These are phyloP conservation scores for Claviceps spartinae DNA, from an alignment of 2,329 filamentous ascomycete genomes.

Conservation along the genomic window DNA sequence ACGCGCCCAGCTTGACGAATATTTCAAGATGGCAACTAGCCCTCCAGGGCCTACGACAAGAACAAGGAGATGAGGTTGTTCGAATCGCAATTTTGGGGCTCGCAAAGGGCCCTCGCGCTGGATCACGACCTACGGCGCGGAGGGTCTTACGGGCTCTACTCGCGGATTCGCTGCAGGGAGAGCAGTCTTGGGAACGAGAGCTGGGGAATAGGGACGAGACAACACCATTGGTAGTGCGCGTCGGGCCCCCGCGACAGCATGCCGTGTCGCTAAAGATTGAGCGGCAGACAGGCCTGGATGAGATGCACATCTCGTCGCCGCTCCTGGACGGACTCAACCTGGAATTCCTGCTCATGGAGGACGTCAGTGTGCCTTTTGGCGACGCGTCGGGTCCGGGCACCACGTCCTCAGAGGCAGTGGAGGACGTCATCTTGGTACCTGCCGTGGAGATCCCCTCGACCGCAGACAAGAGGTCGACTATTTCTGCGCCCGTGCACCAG, in stretches of 20 bases:
- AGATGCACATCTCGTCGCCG: constrained; percentile 50
- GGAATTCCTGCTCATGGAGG: constrained; percentile 47
- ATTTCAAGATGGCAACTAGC: constrained; percentile 60
- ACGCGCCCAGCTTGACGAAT: constrained; percentile 49
- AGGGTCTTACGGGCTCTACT: constrained; percentile 55
- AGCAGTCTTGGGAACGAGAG: constrained; percentile 53
- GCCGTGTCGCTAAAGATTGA: constrained; percentile 16
- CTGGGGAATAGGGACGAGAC: constrained; percentile 37
- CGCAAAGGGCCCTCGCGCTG: constrained; percentile 22
- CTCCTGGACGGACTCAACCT: constrained; percentile 46
- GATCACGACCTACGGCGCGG: constrained; percentile 38
- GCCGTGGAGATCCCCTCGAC: constrained; percentile 55
- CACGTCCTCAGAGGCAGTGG: constrained; percentile 28
- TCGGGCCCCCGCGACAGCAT: constrained; percentile 21
- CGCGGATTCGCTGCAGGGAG: constrained; percentile 52
- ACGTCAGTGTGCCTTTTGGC: constrained; percentile 25
- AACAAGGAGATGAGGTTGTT: constrained; percentile 41
- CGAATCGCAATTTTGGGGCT: constrained; percentile 45
- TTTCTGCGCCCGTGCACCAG: constrained; percentile 75
- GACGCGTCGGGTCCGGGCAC: constrained; percentile 20
- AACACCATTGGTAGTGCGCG: constrained; percentile 50
- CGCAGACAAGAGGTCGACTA: constrained; percentile 48
- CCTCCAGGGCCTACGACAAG: constrained; percentile 46
- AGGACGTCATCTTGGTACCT: constrained; percentile 62
- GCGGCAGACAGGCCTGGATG: constrained; percentile 31